Percentiles rank a stretch among this genome's conserved stretches.
Evolutionary conservation across 2,329 filamentous ascomycete genomes (phyloP).

Genomic region (Arachnomyces sp.): DNA sequence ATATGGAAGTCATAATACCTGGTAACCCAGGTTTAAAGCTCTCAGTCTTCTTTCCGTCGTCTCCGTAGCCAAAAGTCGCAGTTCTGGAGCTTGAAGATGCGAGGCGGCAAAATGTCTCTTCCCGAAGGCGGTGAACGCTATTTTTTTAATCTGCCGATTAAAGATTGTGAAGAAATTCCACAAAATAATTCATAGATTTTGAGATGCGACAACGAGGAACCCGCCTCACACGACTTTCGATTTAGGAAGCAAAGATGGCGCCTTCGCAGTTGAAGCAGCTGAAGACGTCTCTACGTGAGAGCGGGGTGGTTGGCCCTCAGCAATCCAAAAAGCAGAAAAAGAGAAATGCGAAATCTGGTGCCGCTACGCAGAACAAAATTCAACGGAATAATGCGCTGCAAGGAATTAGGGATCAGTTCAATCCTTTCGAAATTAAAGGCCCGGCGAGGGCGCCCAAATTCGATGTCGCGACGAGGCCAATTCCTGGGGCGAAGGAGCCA

Average conservation of each 20-base stretch:
- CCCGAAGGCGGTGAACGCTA: slow-evolving; percentile 25
- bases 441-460: slow-evolving; percentile 73
- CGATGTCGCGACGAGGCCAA: slow-evolving; percentile 60
- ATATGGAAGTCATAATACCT: slow-evolving; percentile 28
- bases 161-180: slow-evolving; percentile 17
- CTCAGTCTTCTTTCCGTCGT: not conserved
- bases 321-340: slow-evolving; percentile 93
- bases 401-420: slow-evolving; percentile 89
- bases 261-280: slow-evolving; percentile 94
- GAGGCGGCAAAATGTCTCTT: slow-evolving; percentile 20
- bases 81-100: slow-evolving; percentile 13
- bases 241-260: slow-evolving; percentile 53
- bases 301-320: slow-evolving; percentile 82
- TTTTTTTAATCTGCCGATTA: slow-evolving; percentile 19
- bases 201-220: slow-evolving; percentile 9
- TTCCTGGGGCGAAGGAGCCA: slow-evolving; percentile 43
- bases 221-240: slow-evolving; percentile 5
- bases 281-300: slow-evolving; percentile 80
- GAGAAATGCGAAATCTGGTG: slow-evolving; percentile 58
- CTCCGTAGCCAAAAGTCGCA: slow-evolving; percentile 6
- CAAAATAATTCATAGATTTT: slow-evolving; percentile 15
- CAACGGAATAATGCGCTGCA: slow-evolving; percentile 70
- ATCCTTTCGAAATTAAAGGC: slow-evolving; percentile 90
- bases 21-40: not conserved
- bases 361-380: slow-evolving; percentile 63